Evolutionary conservation across 257 asterid genomes (phyloP).

Genomic region (Solanum ahanhuiri): DNA sequence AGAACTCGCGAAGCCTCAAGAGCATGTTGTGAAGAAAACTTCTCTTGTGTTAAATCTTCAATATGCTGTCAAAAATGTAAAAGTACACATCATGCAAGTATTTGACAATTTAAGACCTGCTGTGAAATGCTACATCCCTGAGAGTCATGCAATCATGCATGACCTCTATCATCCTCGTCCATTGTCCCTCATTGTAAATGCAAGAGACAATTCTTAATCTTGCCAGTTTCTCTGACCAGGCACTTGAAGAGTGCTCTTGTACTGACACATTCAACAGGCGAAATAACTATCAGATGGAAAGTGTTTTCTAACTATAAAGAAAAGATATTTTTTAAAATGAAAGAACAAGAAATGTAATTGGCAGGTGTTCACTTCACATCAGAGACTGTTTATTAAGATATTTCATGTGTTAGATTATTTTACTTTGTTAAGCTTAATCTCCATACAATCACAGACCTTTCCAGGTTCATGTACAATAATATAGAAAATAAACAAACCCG

Average conservation of each 20-base stretch:
- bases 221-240: background rate
- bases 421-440: background rate
- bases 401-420: background rate
- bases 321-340: background rate
- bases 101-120: background rate
- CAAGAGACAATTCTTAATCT: background rate
- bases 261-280: background rate
- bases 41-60: constrained; percentile 94
- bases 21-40: constrained; percentile 89
- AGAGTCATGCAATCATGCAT: background rate
- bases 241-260: background rate
- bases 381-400: background rate
- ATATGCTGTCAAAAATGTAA: constrained; percentile 52
- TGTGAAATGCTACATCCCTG: background rate
- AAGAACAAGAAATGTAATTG: background rate
- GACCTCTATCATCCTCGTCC: background rate
- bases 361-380: background rate
- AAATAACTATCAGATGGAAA: background rate
- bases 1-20: constrained; percentile 82
- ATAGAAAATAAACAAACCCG: background rate
- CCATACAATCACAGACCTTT: background rate
- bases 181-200: background rate
- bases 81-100: background rate
- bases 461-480: background rate
- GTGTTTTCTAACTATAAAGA: background rate